Percentiles rank a stretch among this genome's conserved stretches.
Evolutionary conservation across 1,284 basidiomycete genomes (phyloP).

Genomic region (Trichosporon asahii): DNA sequence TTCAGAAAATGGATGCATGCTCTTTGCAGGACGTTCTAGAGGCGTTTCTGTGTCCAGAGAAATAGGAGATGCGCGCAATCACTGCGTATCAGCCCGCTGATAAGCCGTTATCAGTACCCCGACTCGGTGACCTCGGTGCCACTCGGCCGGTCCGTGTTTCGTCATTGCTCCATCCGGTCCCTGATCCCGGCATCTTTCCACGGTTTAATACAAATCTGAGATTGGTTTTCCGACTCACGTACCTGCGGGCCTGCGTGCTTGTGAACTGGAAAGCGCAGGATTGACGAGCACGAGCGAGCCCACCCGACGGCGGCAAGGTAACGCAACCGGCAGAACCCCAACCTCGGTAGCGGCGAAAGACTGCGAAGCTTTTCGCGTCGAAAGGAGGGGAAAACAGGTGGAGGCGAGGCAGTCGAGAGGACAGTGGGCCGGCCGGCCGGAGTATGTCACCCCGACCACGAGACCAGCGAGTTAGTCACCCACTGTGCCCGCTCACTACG

Average conservation of each 20-base stretch:
- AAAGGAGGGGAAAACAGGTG: neutral
- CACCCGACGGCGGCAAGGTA: neutral
- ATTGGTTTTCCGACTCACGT: neutral
- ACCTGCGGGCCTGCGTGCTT: neutral
- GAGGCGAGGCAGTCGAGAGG: neutral
- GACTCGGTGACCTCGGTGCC: neutral
- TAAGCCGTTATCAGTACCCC: neutral
- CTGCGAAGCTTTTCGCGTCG: neutral
- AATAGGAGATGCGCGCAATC: neutral
- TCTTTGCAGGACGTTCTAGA: neutral
- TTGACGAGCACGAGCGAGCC: neutral
- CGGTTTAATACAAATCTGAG: neutral
- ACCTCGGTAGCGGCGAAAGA: neutral
- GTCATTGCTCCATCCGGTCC: neutral
- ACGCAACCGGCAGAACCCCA: neutral
- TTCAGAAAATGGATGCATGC: neutral
- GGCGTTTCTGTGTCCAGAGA: neutral
- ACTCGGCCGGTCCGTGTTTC: neutral
- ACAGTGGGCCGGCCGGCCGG: neutral
- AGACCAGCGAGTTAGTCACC: neutral
- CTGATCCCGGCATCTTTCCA: neutral
- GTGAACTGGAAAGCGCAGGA: neutral
- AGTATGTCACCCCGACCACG: conserved; percentile 3
- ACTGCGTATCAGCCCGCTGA: neutral
- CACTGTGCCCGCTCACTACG: neutral